Conservation (phyloP, 2,329 filamentous ascomycete species). For the Sordariomycetes sp. region DNA sequence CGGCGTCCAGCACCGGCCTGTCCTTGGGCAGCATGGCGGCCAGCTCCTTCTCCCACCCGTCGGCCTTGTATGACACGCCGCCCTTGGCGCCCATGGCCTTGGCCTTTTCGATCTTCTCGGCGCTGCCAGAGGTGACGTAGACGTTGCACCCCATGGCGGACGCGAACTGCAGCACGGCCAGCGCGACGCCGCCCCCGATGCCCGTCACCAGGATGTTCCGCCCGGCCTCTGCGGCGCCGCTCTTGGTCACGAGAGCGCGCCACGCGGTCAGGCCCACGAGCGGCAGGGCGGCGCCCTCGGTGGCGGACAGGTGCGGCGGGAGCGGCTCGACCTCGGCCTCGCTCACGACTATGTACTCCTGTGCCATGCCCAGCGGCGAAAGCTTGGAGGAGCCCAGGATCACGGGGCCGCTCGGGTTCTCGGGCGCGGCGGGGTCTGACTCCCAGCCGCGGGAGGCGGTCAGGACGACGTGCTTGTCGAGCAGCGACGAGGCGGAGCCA, state of each 20-base stretch:
- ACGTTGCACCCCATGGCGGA: conserved; percentile 64
- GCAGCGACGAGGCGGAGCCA: conserved; percentile 24
- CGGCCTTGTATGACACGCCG: conserved; percentile 72
- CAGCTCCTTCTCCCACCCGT: conserved; percentile 74
- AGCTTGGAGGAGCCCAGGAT: conserved; percentile 61
- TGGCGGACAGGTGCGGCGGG: conserved; percentile 59
- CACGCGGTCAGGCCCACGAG: conserved; percentile 81
- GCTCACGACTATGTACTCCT: conserved; percentile 61
- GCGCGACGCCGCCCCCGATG: conserved; percentile 84
- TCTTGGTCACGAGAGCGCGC: conserved; percentile 77
- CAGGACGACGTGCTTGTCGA: conserved; percentile 62
- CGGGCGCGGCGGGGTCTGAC: conserved; percentile 60
- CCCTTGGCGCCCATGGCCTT: conserved; percentile 62
- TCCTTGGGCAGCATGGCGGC: conserved; percentile 49
- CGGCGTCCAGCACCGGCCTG: conserved; percentile 63
- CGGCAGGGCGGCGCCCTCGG: conserved; percentile 75
- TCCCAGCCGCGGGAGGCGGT: conserved; percentile 74
- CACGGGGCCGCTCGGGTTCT: conserved; percentile 45
- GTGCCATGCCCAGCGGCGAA: conserved; percentile 58
- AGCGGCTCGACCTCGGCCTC: conserved; percentile 65
- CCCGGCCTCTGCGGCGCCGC: conserved; percentile 49
- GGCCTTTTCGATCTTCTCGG: conserved; percentile 67
- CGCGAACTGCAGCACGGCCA: conserved; percentile 72
- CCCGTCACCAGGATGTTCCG: conserved; percentile 78
- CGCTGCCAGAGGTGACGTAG: conserved; percentile 68